phyloP scores from a whole-genome alignment of 768 basidiomycete genomes.

The Suillus sp. region DNA sequence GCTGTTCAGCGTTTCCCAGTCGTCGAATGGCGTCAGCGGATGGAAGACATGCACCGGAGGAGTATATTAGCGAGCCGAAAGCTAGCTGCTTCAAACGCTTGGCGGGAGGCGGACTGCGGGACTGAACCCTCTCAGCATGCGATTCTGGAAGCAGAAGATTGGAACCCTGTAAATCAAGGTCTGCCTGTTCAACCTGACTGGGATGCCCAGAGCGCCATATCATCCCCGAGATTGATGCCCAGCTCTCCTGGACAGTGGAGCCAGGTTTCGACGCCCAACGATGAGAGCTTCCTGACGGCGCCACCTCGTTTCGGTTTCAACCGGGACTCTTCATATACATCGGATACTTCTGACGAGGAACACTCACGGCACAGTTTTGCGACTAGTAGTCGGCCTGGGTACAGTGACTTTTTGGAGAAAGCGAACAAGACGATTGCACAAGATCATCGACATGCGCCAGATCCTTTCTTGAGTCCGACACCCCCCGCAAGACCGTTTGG shows the following conservation, averaged over 20 bases:
- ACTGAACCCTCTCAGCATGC: conserved; percentile 39
- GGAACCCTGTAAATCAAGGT: conserved; percentile 70
- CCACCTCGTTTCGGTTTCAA: conserved; percentile 35
- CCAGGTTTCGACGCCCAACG: conserved; percentile 54
- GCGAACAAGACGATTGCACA: conserved; percentile 84
- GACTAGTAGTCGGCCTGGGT: conserved; percentile 45
- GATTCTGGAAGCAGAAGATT: conserved; percentile 73
- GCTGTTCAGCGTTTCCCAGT: conserved; percentile 97
- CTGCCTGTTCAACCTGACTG: conserved; percentile 75
- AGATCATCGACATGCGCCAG: conserved; percentile 75
- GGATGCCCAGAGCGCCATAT: conserved; percentile 62
- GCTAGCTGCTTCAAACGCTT: conserved; percentile 71
- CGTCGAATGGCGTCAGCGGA: conserved; percentile 95
- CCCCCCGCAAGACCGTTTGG: conserved; percentile 79
- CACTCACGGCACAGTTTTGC: conserved; percentile 41
- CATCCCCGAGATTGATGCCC: conserved; percentile 43
- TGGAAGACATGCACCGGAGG: conserved; percentile 92
- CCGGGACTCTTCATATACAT: conserved; percentile 31
- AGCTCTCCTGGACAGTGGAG: conserved; percentile 67
- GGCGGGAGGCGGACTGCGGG: conserved; percentile 72
- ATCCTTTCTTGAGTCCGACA: conserved; percentile 77
- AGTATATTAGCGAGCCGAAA: conserved; percentile 73
- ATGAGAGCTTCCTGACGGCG: conserved; percentile 42
- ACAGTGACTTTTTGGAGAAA: conserved; percentile 78
- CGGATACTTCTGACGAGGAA: conserved; percentile 66